phyloP scores from a whole-genome alignment of 495 filamentous ascomycete genomes.

The Aspergillus baeticus region DNA sequence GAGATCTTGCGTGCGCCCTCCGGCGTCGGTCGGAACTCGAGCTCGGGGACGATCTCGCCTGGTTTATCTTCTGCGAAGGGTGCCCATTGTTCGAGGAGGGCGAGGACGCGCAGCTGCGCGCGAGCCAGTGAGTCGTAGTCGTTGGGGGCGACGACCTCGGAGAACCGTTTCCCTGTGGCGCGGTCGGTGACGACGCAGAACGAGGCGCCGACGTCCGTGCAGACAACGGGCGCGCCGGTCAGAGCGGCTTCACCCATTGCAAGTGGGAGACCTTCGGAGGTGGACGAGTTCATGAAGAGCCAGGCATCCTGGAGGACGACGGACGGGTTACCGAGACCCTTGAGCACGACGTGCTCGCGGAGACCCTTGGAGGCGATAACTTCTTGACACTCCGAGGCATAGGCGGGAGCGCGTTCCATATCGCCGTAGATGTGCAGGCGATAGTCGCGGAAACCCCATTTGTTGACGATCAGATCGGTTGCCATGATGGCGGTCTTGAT shows the following conservation, averaged over 20 bases:
- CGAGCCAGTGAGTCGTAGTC: slow-evolving; percentile 54
- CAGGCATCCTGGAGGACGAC: slow-evolving; percentile 33
- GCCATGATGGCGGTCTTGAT: slow-evolving; percentile 63
- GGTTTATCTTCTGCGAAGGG: slow-evolving; percentile 46
- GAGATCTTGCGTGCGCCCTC: slow-evolving; percentile 52
- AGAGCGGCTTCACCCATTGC: slow-evolving; percentile 64
- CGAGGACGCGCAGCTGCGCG: slow-evolving; percentile 59
- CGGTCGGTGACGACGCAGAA: slow-evolving; percentile 58
- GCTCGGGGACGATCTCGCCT: slow-evolving; percentile 30
- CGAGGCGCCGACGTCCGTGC: slow-evolving; percentile 64
- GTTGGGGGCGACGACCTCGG: slow-evolving; percentile 60
- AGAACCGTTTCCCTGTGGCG: slow-evolving; percentile 52
- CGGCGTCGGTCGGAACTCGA: slow-evolving; percentile 44
- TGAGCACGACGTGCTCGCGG: slow-evolving; percentile 48
- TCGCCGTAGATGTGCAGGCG: slow-evolving; percentile 61
- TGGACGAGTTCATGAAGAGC: slow-evolving; percentile 66
- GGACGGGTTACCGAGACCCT: slow-evolving; percentile 52
- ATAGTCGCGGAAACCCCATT: slow-evolving; percentile 63
- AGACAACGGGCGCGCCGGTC: slow-evolving; percentile 61
- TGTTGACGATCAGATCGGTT: slow-evolving; percentile 61
- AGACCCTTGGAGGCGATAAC: slow-evolving; percentile 59
- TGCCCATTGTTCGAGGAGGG: slow-evolving; percentile 56
- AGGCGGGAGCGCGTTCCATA: slow-evolving; percentile 55
- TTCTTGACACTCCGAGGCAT: slow-evolving; percentile 58
- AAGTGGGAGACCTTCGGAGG: slow-evolving; percentile 62